phyloP scores from a whole-genome alignment of 2,329 filamentous ascomycete genomes.

The Pseudogymnoascus verrucosus region DNA sequence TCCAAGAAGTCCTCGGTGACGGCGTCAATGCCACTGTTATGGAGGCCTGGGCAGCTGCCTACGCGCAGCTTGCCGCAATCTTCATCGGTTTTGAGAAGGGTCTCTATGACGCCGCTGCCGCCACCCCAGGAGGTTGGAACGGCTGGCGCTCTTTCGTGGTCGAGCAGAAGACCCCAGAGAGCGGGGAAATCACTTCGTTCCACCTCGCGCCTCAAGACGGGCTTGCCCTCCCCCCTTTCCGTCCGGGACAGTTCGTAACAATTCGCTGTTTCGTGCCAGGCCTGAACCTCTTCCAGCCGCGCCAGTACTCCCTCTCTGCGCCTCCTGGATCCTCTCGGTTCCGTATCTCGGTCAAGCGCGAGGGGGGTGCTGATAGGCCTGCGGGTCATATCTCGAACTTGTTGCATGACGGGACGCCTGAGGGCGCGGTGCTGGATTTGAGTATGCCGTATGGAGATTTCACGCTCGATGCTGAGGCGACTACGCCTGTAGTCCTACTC shows the following conservation, averaged over 20 bases:
- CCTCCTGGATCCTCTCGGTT: conserved; percentile 45
- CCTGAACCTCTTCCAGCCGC: conserved; percentile 55
- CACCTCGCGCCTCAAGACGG: conserved; percentile 61
- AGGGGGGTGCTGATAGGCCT: conserved; percentile 30
- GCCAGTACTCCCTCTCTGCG: conserved; percentile 69
- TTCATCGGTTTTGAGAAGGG: conserved; percentile 58
- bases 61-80: conserved; percentile 61
- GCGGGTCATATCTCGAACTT: conserved; percentile 46
- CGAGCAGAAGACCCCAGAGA: conserved; percentile 51
- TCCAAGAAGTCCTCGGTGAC: conserved; percentile 59
- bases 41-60: conserved; percentile 64
- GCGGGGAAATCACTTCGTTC: conserved; percentile 56
- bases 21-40: conserved; percentile 58
- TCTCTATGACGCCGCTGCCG: conserved; percentile 44
- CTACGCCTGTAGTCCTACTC: conserved; percentile 54
- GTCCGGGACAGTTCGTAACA: conserved; percentile 67
- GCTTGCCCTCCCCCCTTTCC: conserved; percentile 48
- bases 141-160: conserved; percentile 48
- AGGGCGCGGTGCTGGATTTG: conserved; percentile 46
- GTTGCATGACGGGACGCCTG: conserved; percentile 40
- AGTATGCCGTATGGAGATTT: conserved; percentile 53
- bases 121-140: conserved; percentile 31
- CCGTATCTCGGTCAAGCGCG: conserved; percentile 67
- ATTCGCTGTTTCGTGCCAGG: conserved; percentile 53
- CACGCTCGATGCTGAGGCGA: conserved; percentile 43